Evolutionary conservation across 495 filamentous ascomycete genomes (phyloP), one percentile per base, ranked within the genome.

Genomic region (Podospora sp.): DNA sequence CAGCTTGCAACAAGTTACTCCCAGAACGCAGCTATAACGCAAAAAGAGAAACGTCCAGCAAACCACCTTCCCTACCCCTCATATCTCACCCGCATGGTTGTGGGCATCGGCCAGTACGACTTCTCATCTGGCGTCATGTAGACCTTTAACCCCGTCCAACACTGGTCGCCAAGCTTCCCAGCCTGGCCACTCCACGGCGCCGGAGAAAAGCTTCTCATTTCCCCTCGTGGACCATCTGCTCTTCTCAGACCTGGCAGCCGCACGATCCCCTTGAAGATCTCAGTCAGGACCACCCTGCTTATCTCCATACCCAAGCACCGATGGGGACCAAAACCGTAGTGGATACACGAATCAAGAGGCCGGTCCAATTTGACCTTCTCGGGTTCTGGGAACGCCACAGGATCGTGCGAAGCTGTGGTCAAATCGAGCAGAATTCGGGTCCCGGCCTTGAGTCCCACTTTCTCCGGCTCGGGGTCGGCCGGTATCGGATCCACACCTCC

Each of bases 121-220:
- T 85, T 84, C 72, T 86, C 79, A 66, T 91, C 88, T 66, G 87
- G 82, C 67, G 83, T 86, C 81, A 92, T 83, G 69, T 90, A 91
- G 18, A 84, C 78, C 65, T 84, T 83, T 73, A 88, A 84, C 0
- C 88, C 89, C 26, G 68, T 71, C 73, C 71, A 73, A 50, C 66
- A 70, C n/a, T 68, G 63, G 4, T 49, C 67, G 0, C 33, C 69
- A 6, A 36, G 9, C 29, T 69, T n/a, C 24, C 73, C 75, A 18
- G 57, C 72, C 63, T 77, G 75, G 0, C 75, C 75, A 11, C 60
- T 62, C 75, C 75, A 77, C 40, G 81, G 84, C 18, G 81, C 79
- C 66, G 83, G 83, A 11, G 79, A 79, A 25, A 90, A 79, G 79
- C 86, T 86, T 81, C 89, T 88, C 58, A 90, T 71, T 68, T 83